Conservation (phyloP, 345 rosid species). For the Boechera retrofracta region DNA sequence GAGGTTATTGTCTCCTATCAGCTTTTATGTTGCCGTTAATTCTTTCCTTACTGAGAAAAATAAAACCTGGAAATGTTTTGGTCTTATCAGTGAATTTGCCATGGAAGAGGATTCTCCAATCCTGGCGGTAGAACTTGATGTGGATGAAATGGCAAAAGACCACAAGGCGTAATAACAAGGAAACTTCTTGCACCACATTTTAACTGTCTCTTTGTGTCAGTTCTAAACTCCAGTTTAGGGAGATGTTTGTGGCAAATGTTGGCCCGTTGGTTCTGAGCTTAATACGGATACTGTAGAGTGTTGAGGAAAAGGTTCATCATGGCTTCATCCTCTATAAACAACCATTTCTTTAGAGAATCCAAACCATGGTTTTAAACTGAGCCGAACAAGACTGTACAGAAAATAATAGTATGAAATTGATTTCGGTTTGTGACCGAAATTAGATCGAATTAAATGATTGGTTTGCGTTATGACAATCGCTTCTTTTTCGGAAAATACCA, state of each 20-base stretch:
- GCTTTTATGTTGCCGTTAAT: not conserved
- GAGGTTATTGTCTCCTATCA: not conserved
- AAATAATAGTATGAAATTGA: not conserved
- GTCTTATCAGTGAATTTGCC: constrained; percentile 62
- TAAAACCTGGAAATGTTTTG: not conserved
- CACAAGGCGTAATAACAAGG: constrained; percentile 59
- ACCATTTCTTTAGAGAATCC: not conserved
- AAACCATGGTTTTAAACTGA: constrained; percentile 25
- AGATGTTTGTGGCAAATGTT: constrained; percentile 35
- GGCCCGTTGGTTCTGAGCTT: constrained; percentile 22
- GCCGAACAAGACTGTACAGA: constrained; percentile 23
- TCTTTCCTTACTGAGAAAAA: constrained; percentile 16
- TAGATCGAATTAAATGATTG: not conserved
- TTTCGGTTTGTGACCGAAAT: not conserved
- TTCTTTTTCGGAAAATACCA: not conserved
- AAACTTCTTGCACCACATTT: constrained; percentile 10
- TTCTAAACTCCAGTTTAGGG: constrained; percentile 30
- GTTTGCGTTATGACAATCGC: not conserved
- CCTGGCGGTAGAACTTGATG: constrained; percentile 83
- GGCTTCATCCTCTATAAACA: constrained; percentile 26
- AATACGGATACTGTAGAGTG: constrained; percentile 19
- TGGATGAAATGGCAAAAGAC: constrained; percentile 81
- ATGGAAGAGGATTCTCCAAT: constrained; percentile 72
- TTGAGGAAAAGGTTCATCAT: constrained; percentile 17
- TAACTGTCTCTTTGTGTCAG: constrained; percentile 18